Conservation (phyloP, 257 asterid species). For the Solanum sejunctum region DNA sequence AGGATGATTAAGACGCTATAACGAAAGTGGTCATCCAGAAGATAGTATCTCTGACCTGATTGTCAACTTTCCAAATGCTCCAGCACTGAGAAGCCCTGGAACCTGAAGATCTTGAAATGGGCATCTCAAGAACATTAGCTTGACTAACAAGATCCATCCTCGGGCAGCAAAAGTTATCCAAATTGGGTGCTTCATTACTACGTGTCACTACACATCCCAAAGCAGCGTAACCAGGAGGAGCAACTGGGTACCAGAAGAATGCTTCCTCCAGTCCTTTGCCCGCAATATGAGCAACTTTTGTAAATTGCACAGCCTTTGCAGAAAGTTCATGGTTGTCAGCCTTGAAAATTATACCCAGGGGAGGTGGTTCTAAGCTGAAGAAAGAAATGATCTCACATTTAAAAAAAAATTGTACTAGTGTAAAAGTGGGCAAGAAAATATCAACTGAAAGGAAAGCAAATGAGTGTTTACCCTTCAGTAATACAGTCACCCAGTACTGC, state of each 20-base stretch:
- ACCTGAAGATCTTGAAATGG: conserved; percentile 73
- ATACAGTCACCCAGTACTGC: conserved; percentile 87
- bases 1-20: background rate
- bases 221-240: conserved; percentile 94
- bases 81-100: conserved; percentile 74
- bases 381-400: conserved; percentile 6
- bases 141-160: conserved; percentile 86
- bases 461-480: conserved; percentile 65
- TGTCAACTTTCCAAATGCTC: conserved; percentile 99
- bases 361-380: conserved; percentile 94
- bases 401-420: background rate
- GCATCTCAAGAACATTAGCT: conserved; percentile 72
- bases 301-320: conserved; percentile 73
- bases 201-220: conserved; percentile 85
- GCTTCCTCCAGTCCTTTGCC: conserved; percentile 74
- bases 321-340: conserved; percentile 69
- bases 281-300: conserved; percentile 81
- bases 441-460: conserved; percentile 3
- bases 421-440: background rate
- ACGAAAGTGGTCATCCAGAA: background rate
- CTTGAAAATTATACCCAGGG: conserved; percentile 79
- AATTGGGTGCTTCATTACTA: conserved; percentile 56
- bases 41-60: conserved; percentile 48
- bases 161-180: conserved; percentile 75
- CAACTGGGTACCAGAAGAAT: conserved; percentile 94